Conservation (phyloP, 2,329 filamentous ascomycete genomes). For the Leptoxyphium fumago region DNA sequence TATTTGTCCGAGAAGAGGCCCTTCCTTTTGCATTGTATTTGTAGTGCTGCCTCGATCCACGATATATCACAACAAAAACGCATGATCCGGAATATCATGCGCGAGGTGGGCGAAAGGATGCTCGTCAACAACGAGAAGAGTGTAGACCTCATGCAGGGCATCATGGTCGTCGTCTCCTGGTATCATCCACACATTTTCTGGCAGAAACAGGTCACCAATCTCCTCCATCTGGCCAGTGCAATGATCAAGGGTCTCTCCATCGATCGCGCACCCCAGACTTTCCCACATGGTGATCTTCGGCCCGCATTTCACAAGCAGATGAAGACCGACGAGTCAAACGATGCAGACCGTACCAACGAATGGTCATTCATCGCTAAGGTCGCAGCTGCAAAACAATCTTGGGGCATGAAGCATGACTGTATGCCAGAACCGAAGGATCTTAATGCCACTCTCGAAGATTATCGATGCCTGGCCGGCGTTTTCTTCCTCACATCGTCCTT, state of each 20-base stretch:
- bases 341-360: background rate
- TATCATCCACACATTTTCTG: constrained; percentile 19
- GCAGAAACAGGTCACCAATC: constrained; percentile 14
- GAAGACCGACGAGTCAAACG: background rate
- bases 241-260: constrained; percentile 14
- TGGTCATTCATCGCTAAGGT: background rate
- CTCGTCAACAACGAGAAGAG: constrained; percentile 18
- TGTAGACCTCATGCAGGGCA: constrained; percentile 15
- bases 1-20: constrained; percentile 12
- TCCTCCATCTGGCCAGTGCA: constrained; percentile 17
- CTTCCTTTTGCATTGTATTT: constrained; percentile 16
- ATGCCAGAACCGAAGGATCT: background rate
- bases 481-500: constrained; percentile 17
- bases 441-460: constrained; percentile 9
- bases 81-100: constrained; percentile 15
- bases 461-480: constrained; percentile 12
- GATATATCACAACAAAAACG: constrained; percentile 14
- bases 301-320: background rate
- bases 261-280: constrained; percentile 5
- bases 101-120: constrained; percentile 15
- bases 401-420: background rate
- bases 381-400: background rate
- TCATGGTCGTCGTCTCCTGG: constrained; percentile 8
- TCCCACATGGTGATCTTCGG: background rate
- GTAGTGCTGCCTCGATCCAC: constrained; percentile 14